Percentiles rank a stretch among this genome's conserved stretches.
Conservation (phyloP, 306 rosid genomes). For the Vigna angularis region DNA sequence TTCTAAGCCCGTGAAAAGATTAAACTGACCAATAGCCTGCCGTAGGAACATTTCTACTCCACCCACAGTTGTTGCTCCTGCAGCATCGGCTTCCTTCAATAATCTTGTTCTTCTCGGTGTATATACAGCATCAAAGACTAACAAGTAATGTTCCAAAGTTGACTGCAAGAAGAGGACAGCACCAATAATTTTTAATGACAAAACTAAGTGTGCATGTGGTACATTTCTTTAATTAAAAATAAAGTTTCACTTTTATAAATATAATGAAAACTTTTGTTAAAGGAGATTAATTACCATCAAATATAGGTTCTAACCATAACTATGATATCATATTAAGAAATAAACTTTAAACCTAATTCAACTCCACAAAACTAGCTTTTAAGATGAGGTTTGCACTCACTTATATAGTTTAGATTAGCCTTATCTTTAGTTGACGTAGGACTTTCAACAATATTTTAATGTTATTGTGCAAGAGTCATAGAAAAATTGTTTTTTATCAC, state of each 20-base stretch:
- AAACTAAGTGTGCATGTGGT: not conserved
- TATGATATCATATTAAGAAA: too few relatives aligned
- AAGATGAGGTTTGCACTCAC: accelerated
- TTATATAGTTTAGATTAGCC: too few relatives aligned
- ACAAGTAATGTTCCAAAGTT: constrained; percentile 49
- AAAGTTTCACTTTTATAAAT: not conserved
- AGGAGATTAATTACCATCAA: not conserved
- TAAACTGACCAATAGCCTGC: constrained; percentile 59
- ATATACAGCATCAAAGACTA: constrained; percentile 60
- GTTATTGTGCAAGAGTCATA: too few relatives aligned
- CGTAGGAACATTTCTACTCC: constrained; percentile 65
- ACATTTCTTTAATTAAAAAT: not conserved
- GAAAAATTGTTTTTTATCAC: too few relatives aligned
- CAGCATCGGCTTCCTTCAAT: constrained; percentile 57
- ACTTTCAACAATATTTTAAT: too few relatives aligned
- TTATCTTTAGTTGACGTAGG: too few relatives aligned
- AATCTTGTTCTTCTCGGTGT: constrained; percentile 55
- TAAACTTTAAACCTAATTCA: too few relatives aligned
- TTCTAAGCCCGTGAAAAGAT: constrained; percentile 47
- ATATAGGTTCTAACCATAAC: accelerated
- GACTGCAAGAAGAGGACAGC: constrained; percentile 36
- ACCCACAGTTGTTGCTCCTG: constrained; percentile 52
- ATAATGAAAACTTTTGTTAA: not conserved
- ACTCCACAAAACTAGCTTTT: accelerated
- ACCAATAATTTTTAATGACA: not conserved